These are phyloP conservation scores for Calonectria honghensis DNA, from an alignment of 2,329 filamentous ascomycete genomes.

Conservation along the genomic window DNA sequence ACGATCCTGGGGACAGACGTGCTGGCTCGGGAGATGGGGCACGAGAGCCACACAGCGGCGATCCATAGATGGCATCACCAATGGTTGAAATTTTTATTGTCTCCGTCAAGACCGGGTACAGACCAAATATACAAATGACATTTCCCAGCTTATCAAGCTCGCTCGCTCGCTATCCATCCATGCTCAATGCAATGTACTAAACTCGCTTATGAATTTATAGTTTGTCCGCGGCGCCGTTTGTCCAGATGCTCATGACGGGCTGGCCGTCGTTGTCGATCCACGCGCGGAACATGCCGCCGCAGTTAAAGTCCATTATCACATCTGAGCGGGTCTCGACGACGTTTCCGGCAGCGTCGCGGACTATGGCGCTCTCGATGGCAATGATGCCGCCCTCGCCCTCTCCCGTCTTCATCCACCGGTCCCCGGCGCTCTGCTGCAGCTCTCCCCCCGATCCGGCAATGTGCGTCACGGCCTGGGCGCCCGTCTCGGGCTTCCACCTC, in stretches of 20 bases:
- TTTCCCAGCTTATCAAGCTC: conserved; percentile 40
- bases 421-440: conserved; percentile 83
- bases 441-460: conserved; percentile 84
- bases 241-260: conserved; percentile 69
- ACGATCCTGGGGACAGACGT: conserved; percentile 41
- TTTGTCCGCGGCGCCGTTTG: conserved; percentile 55
- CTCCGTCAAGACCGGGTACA: conserved; percentile 45
- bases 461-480: conserved; percentile 75
- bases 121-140: conserved; percentile 53
- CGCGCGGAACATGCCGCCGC: conserved; percentile 90
- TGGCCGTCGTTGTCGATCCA: conserved; percentile 80
- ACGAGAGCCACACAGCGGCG: conserved; percentile 24
- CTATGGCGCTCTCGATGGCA: conserved; percentile 79
- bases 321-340: conserved; percentile 66
- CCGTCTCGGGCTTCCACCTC: conserved; percentile 73
- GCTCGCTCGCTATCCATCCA: background rate
- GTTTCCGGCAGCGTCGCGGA: conserved; percentile 65
- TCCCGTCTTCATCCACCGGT: conserved; percentile 82
- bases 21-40: conserved; percentile 21
- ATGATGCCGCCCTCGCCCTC: conserved; percentile 93
- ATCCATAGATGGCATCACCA: conserved; percentile 40
- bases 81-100: conserved; percentile 30
- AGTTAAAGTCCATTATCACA: conserved; percentile 88
- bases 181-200: too few relatives aligned
- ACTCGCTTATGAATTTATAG: conserved; percentile 20